Conservation (phyloP, 2,329 filamentous ascomycete species). For the Furcasterigmium furcatum region DNA sequence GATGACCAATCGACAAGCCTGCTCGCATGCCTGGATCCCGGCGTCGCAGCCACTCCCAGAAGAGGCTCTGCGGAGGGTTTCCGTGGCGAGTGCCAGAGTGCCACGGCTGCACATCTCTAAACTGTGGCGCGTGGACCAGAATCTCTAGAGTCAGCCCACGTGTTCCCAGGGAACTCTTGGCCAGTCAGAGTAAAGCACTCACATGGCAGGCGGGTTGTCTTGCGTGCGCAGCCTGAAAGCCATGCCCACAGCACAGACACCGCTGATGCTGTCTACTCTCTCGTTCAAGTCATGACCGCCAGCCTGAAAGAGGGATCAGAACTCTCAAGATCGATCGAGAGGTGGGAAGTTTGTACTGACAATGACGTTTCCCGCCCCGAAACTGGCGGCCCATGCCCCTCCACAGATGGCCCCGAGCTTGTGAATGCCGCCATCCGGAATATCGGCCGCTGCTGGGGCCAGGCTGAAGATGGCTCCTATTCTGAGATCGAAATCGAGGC, state of each 20-base stretch:
- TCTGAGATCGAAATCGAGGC: conserved; percentile 44
- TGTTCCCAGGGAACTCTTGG: no score
- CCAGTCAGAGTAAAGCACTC: neutral
- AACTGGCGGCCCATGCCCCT: conserved; percentile 43
- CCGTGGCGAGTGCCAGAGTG: no score
- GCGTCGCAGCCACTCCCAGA: no score
- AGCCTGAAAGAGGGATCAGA: neutral
- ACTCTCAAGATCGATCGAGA: conserved; percentile 3
- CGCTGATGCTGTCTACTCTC: no score
- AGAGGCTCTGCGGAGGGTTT: no score
- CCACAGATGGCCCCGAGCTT: conserved; percentile 45
- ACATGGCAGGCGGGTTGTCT: conserved; percentile 23
- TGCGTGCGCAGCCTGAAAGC: conserved; percentile 43
- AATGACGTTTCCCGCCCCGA: conserved; percentile 44
- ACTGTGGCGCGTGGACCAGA: no score
- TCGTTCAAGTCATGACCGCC: neutral
- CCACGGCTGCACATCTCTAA: no score
- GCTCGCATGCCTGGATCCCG: no score
- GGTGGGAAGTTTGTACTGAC: conserved; percentile 19
- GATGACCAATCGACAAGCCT: conserved; percentile 45
- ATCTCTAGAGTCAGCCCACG: no score
- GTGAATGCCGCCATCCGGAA: conserved; percentile 20
- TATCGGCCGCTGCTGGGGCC: neutral
- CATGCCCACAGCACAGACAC: no score
- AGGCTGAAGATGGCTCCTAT: conserved; percentile 30